Conservation (phyloP, 1,139 yeast species). For the Hansenula lynferdii region DNA sequence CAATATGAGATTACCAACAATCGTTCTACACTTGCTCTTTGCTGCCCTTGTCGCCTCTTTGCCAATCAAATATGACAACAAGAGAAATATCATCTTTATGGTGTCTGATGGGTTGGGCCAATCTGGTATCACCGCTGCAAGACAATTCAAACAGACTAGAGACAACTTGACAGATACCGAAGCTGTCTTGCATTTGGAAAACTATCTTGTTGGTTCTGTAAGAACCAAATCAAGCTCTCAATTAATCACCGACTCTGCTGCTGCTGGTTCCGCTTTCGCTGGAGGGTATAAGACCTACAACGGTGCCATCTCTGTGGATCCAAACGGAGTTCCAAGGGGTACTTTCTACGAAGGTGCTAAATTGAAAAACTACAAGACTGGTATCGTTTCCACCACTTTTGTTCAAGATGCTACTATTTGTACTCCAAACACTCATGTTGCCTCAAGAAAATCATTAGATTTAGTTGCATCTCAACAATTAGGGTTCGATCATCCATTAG, state of each 20-base stretch:
- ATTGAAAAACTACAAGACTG: constrained; percentile 18
- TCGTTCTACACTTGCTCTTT: constrained; percentile 14
- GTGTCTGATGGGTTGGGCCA: constrained; percentile 22
- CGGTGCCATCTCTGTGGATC: constrained; percentile 22
- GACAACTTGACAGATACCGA: constrained; percentile 14
- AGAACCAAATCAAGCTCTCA: constrained; percentile 20
- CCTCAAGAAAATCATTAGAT: constrained; percentile 16
- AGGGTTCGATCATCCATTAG: constrained; percentile 21
- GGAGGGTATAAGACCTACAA: constrained; percentile 20
- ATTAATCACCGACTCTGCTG: constrained; percentile 23
- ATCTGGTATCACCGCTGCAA: constrained; percentile 19
- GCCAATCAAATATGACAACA: constrained; percentile 19
- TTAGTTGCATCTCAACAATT: constrained; percentile 21
- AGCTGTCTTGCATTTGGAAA: constrained; percentile 18
- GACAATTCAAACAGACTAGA: constrained; percentile 16
- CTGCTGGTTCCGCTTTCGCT: constrained; percentile 22
- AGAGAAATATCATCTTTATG: constrained; percentile 21
- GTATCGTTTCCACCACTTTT: constrained; percentile 22
- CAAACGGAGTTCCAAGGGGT: constrained; percentile 19
- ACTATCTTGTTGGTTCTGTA: constrained; percentile 19
- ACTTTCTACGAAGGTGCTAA: constrained; percentile 24
- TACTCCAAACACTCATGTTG: constrained; percentile 21
- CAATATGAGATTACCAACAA: constrained; percentile 21
- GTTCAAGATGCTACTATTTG: constrained; percentile 24
- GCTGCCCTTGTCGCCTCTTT: constrained; percentile 17